Conservation (phyloP, 371 early-diverging fungal species). For the Polyrhizophydium stewartii region DNA sequence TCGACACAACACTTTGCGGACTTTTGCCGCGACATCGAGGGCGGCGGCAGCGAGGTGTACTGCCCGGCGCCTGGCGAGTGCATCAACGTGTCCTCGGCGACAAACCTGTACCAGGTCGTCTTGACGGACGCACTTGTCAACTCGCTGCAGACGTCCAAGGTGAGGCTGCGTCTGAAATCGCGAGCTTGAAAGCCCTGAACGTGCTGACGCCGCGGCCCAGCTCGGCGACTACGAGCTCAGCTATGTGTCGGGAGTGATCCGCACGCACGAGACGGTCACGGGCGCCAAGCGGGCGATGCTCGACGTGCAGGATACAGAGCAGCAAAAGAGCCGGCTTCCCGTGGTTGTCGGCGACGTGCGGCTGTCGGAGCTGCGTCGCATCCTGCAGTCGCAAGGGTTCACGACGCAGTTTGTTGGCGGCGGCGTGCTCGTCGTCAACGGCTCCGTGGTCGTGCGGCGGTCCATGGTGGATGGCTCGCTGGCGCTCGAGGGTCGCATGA, state of each 20-base stretch:
- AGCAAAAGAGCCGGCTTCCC: slow-evolving; percentile 51
- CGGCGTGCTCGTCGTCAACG: slow-evolving; percentile 81
- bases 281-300: slow-evolving; percentile 50
- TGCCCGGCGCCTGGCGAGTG: slow-evolving; percentile 75
- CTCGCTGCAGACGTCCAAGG: slow-evolving; percentile 68
- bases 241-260: slow-evolving; percentile 67
- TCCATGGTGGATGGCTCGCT: slow-evolving; percentile 8
- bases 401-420: slow-evolving; percentile 77
- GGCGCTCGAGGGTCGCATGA: slow-evolving; percentile 54
- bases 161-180: slow-evolving; percentile 27
- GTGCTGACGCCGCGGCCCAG: slow-evolving; percentile 18
- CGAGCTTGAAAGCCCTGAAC: slow-evolving; percentile 17
- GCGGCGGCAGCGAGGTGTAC: slow-evolving; percentile 77
- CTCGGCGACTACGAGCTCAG: slow-evolving; percentile 74
- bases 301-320: slow-evolving; percentile 58
- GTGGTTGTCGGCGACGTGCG: slow-evolving; percentile 83
- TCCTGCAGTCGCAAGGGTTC: slow-evolving; percentile 70
- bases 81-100: slow-evolving; percentile 83
- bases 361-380: slow-evolving; percentile 72
- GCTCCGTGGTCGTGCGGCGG: slow-evolving; percentile 69
- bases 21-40: slow-evolving; percentile 52
- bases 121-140: slow-evolving; percentile 84
- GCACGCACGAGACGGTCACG: slow-evolving; percentile 11
- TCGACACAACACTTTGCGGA: slow-evolving; percentile 61
- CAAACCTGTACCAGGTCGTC: slow-evolving; percentile 70